A percentile compares a stretch with the other conserved stretches of the same genome.
Conservation (phyloP, 345 rosid genomes). For the Combretum micranthum region DNA sequence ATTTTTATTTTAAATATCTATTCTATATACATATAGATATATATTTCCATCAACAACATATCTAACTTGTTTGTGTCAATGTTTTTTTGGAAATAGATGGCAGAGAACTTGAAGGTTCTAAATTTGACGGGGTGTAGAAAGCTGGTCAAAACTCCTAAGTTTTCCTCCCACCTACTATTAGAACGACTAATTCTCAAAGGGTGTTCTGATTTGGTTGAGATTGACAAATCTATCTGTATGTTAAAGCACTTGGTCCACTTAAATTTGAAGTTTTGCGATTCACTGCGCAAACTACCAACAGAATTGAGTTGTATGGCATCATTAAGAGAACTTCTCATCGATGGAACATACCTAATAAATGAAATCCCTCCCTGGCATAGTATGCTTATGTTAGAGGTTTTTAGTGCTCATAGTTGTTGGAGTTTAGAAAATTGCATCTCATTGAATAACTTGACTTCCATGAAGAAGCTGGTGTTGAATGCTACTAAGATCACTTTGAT, state of each 20-base stretch:
- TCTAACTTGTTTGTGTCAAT: background rate
- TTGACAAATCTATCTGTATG: background rate
- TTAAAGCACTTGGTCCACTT: background rate
- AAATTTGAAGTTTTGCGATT: background rate
- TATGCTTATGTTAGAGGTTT: background rate
- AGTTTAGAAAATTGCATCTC: background rate
- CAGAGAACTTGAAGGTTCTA: constrained; percentile 1
- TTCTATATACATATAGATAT: background rate
- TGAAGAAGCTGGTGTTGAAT: background rate
- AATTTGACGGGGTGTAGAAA: background rate
- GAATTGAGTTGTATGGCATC: background rate
- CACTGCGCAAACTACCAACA: background rate
- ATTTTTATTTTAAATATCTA: background rate
- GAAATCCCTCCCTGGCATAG: background rate
- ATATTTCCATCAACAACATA: background rate
- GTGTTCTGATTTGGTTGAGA: background rate
- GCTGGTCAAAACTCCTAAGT: background rate
- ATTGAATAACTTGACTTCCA: background rate
- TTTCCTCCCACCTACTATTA: background rate
- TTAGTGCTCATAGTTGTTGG: background rate
- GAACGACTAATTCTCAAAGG: constrained; percentile 1
- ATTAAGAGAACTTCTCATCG: background rate
- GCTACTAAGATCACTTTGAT: background rate
- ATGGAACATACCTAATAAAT: background rate
- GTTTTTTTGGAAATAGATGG: background rate